These are phyloP conservation scores for Tillandsia fasciculata DNA, from an alignment of 176 grass and related monocot genomes.

Conservation along the genomic window DNA sequence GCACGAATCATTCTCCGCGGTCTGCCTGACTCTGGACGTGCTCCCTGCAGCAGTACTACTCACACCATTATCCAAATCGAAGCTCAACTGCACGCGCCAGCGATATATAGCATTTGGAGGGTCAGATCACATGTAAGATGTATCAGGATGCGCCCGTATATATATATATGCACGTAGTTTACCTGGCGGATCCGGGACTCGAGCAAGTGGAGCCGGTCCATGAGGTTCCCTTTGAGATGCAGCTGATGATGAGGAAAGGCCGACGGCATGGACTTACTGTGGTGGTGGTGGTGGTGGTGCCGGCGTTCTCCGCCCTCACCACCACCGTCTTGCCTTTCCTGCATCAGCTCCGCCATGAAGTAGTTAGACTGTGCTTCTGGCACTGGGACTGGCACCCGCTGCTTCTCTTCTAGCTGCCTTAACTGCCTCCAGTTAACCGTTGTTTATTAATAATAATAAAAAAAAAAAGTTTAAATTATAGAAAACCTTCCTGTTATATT, in stretches of 20 bases:
- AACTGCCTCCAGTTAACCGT: neutral
- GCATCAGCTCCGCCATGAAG: conserved; percentile 1
- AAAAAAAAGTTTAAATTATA: too few relatives aligned
- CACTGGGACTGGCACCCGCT: neutral
- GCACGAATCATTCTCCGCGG: neutral
- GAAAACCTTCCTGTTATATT: too few relatives aligned
- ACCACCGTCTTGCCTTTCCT: neutral
- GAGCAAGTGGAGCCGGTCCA: conserved; percentile 21
- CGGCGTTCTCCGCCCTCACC: too few relatives aligned
- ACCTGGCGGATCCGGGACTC: conserved; percentile 18
- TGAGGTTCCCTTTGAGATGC: conserved; percentile 5
- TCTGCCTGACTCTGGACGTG: neutral
- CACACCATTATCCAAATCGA: conserved; percentile 4
- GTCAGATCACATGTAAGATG: too few relatives aligned
- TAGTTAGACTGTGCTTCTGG: neutral
- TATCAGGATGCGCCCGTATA: too few relatives aligned
- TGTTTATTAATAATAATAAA: too few relatives aligned
- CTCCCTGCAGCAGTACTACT: neutral
- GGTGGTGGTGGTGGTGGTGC: conserved; percentile 1
- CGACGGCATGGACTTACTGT: conserved; percentile 5
- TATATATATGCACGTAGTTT: too few relatives aligned
- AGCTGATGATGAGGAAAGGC: conserved; percentile 14
- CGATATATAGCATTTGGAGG: too few relatives aligned
- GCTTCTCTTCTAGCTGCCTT: conserved; percentile 22
- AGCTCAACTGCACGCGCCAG: conserved; percentile 2